phyloP scores from a whole-genome alignment of 208 protist species.

The Acanthamoeba divionensis region DNA sequence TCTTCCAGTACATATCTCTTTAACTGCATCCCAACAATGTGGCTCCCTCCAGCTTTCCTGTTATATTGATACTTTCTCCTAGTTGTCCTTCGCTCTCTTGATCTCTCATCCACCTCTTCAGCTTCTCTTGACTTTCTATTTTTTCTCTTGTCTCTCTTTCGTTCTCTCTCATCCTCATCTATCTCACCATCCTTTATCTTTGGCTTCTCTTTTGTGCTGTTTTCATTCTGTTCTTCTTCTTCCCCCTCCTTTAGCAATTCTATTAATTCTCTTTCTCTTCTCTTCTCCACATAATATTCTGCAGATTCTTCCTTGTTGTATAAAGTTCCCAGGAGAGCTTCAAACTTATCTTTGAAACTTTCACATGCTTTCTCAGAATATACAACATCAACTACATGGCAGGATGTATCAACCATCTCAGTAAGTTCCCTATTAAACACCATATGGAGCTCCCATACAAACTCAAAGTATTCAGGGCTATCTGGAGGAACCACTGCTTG shows the following conservation, averaged over 20 bases:
- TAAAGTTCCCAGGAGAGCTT: neutral
- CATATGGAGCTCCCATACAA: neutral
- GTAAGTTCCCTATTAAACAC: neutral
- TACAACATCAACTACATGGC: neutral
- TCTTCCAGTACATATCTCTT: neutral
- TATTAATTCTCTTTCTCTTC: neutral
- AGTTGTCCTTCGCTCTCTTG: neutral
- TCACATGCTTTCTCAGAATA: neutral
- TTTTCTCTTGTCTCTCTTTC: neutral
- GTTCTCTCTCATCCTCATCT: neutral
- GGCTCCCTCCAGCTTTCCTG: neutral
- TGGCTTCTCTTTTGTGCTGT: neutral
- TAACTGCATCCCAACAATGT: neutral
- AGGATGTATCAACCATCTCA: neutral
- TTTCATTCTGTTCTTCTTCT: neutral
- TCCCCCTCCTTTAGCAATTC: neutral
- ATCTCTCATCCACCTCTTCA: neutral
- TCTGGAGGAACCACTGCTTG: neutral
- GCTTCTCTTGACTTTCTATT: neutral
- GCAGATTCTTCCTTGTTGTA: neutral
- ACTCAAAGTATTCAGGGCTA: conserved; percentile 1
- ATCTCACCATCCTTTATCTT: neutral
- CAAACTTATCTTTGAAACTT: neutral
- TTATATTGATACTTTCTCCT: neutral
- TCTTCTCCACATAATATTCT: neutral